Base-by-base conservation (phyloP, 768 basidiomycete species). In the Saitozyma podzolica region DNA sequence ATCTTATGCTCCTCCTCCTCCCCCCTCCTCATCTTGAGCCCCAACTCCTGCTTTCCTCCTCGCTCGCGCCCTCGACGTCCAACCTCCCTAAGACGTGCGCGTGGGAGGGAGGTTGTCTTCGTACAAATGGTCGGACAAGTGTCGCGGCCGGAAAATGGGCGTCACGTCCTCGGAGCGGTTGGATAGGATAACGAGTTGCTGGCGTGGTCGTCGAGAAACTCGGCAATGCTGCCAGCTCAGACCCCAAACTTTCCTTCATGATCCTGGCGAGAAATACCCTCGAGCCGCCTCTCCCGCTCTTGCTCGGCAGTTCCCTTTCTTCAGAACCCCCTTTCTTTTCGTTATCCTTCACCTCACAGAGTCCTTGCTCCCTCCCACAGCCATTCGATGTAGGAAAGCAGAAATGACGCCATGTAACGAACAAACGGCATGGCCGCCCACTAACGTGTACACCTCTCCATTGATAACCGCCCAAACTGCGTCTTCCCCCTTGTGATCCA, bases 391-490 rank as follows among this genome's bases (percentile, higher is more conserved):
- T n/a, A n/a, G n/a, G n/a, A n/a, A n/a, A n/a, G n/a, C n/a, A n/a
- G n/a, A n/a, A n/a, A n/a, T n/a, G 29, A 20, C 43, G 43, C 43
- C 43, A 45, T 45, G 43, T 16, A 45, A 9, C 43, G 9, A 45
- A 9, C 16, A 43, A 41, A 41, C 29, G 49, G 9, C 40, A 17
- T 5, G 50, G 43, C 11, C 8, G 13, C 9, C 6, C n/a, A 67
- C 73, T 63, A 58, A 75, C 73, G 72, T 62, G 47, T 75, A 75
- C 3, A 75, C 73, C 29, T 72, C 68, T 3, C 73, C 73, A n/a
- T 75, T 70, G 60, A 75, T 75, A 14, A 75, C 70, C n/a, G 72
- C 73, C 73, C 73, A 75, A 20, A 68, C 48, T 48, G 68, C 64
- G 51, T 75, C 69, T 0, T 63, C 58, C 13, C 66, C 62, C 40